Conservation (phyloP, 768 basidiomycete species). For the Termitomyces sp. region DNA sequence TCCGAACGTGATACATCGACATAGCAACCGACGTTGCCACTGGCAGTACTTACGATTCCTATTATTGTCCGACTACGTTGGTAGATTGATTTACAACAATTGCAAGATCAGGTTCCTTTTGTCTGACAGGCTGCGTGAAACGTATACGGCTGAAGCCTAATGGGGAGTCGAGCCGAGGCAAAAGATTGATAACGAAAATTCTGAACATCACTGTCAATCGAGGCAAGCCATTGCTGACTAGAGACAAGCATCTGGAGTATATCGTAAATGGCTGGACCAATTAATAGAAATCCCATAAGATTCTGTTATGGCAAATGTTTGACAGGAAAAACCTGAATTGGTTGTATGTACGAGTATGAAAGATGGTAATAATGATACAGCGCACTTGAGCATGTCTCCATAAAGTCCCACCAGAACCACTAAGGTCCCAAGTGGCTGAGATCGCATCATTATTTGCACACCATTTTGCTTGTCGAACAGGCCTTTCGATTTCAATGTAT, state of each 20-base stretch:
- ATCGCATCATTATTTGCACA: conserved; percentile 95
- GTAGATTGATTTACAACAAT: conserved; percentile 75
- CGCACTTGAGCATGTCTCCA: conserved; percentile 82
- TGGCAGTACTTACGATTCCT: conserved; percentile 79
- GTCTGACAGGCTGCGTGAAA: conserved; percentile 71
- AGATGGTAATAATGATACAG: conserved; percentile 2
- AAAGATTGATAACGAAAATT: no score
- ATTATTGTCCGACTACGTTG: conserved; percentile 89
- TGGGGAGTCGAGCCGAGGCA: conserved; percentile 87
- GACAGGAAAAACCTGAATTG: conserved; percentile 63
- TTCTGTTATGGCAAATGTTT: conserved; percentile 79
- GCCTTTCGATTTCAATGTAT: conserved; percentile 52
- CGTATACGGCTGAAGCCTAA: conserved; percentile 90
- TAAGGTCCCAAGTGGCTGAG: conserved; percentile 77
- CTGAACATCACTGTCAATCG: conserved; percentile 34
- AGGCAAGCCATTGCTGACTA: no score
- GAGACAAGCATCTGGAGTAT: no score
- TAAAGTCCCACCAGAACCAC: conserved; percentile 89
- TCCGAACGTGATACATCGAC: no score
- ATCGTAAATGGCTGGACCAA: conserved; percentile 68
- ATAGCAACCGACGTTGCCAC: conserved; percentile 89
- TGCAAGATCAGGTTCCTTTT: no score
- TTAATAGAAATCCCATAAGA: no score
- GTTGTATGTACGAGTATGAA: conserved; percentile 5
- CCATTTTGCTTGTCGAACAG: conserved; percentile 82